Base-by-base conservation (phyloP, 2,329 filamentous ascomycete species). In the Verticillium klebahnii region DNA sequence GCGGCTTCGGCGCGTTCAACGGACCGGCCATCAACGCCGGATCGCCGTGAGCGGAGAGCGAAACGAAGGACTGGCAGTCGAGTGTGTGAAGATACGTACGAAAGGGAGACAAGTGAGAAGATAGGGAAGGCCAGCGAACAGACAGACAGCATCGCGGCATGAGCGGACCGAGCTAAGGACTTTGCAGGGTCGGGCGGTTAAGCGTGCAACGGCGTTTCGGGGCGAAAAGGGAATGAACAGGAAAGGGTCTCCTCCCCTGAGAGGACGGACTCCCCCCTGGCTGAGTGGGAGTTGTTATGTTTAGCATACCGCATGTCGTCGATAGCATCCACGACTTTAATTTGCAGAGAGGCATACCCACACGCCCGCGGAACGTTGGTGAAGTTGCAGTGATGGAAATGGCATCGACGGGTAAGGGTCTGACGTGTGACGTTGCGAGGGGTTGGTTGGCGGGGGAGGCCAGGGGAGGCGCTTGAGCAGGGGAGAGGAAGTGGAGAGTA, bases 1-100 rank as follows among this genome's bases (percentile, higher is more conserved):
- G 83, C 60, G 82, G 84, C 7, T 87, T 87, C 72, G 85, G 85
- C 62, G 81, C 83, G 60, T 84, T 83, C 72, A 78, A 76, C 58
- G 77, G 78, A 19, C 74, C 76, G 7, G 60, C 70, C 11, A 70
- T 66, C 32, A 67, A 65, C 57, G 54, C 73, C 60, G 73, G 72
- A 60, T 77, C 75, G 45, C 74, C 75, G 5, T 59, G n/a, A 68
- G 62, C 9, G 57, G 60, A 45, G 57, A 6, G 52, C 25, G 12
- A n/a, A 56, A 56, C n/a, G 54, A 34, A 4, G 31, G 25, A 19
- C 45, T 25, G 45, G 45, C 19, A 23, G n/a, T 5, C 45, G 2
- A 23, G 12, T 52, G 45, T 52, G 19, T 52, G 19, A 52, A 52
- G 45, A 52, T 52, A 45, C 15, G 39, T 23, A 25, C 9, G 45